These are phyloP conservation scores for Metschnikowia chrysomelidarum DNA, from an alignment of 805 yeast species.

Conservation along the genomic window DNA sequence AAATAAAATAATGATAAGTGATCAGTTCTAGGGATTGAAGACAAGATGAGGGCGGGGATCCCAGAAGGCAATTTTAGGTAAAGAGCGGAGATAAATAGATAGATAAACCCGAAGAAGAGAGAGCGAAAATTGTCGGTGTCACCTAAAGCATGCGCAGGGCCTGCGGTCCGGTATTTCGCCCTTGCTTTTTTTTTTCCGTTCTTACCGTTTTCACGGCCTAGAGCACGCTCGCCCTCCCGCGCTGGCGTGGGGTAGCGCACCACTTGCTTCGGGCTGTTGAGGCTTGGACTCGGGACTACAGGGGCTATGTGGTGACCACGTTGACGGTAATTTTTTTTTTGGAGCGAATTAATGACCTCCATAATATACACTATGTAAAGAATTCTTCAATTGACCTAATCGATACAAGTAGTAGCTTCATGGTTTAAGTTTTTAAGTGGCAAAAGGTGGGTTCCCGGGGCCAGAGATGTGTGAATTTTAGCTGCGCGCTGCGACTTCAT, in stretches of 20 bases:
- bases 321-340: no score
- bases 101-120: slow-evolving; percentile 5
- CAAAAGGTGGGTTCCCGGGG: no score
- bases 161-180: slow-evolving; percentile 1
- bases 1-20: neutral
- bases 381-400: no score
- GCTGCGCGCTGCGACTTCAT: no score
- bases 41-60: slow-evolving; percentile 7
- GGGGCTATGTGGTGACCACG: no score
- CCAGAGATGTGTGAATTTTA: no score
- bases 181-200: neutral
- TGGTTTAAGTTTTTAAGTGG: no score
- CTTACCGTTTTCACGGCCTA: slow-evolving; percentile 1
- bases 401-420: no score
- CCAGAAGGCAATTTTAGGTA: slow-evolving; percentile 8
- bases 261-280: slow-evolving; percentile 1
- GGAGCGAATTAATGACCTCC: no score
- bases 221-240: slow-evolving; percentile 3
- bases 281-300: no score
- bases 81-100: slow-evolving; percentile 7
- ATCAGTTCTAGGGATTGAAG: slow-evolving; percentile 5
- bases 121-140: slow-evolving; percentile 5
- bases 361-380: no score
- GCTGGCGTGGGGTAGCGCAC: slow-evolving; percentile 8
- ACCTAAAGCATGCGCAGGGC: slow-evolving; percentile 6